Conservation (phyloP, 306 rosid species). For the Gillenia trifoliata region DNA sequence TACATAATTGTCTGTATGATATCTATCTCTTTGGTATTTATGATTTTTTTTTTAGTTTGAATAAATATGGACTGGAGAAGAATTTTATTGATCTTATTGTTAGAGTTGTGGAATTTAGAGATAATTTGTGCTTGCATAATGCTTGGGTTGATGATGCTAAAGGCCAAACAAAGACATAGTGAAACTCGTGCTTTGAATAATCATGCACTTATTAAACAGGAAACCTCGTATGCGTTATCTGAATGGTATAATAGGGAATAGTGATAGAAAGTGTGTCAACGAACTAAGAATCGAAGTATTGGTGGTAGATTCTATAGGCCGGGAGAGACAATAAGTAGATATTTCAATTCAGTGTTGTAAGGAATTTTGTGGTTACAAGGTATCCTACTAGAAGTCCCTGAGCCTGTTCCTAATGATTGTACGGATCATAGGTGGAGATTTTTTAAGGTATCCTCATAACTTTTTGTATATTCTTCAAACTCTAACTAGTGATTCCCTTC, state of each 20-base stretch:
- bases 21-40: no score
- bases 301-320: background rate
- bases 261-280: background rate
- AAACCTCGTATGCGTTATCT: background rate
- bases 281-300: background rate
- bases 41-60: no score
- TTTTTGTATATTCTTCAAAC: no score
- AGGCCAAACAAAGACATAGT: background rate
- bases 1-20: no score
- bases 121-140: background rate
- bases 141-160: background rate
- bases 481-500: no score
- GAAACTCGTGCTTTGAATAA: background rate
- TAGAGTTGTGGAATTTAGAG: background rate
- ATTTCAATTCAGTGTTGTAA: no score
- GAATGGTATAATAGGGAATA: background rate
- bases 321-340: no score
- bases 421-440: no score
- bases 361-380: no score
- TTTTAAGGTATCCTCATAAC: no score
- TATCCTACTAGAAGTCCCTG: no score
- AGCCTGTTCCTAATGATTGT: no score
- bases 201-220: background rate
- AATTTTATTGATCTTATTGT: background rate
- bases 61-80: background rate